Evolutionary conservation across 108 stramenopile species (phyloP), one percentile per base, ranked within the genome.

Genomic region (Cyclotella sp.): DNA sequence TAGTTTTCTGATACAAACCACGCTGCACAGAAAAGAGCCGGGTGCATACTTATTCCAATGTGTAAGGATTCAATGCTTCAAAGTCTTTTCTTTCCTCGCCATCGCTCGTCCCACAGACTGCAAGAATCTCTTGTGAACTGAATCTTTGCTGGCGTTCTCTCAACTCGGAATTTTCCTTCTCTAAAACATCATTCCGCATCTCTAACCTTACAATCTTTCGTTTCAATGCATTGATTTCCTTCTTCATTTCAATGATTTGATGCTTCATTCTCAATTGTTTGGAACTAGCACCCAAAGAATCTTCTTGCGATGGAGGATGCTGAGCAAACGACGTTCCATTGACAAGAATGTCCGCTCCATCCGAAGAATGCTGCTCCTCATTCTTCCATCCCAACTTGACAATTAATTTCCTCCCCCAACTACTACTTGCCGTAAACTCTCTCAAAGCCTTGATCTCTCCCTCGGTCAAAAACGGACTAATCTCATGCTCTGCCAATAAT

Each of bases 341-440:
- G 43, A 64, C 11, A 34, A 26, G 26, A 19, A 7, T 29, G 41
- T 41, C 47, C 74, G 22, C 52, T 22, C 39, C 30, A 19, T 30
- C 24, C 2, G 24, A 4, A 13, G 13, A 22, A 13, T 51, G 49
- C 49, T 51, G 16, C n/a, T 19, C 49, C 16, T 8, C 49, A 51
- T 46, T 53, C 26, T 65, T 66, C 70, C 64, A 79, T 28, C 70
- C 70, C 47, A 57, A 49, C 16, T 66, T 64, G 27, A 51, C 45
- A 29, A 57, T 22, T 8, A 79, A 49, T 60, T 79, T 79, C 40
- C 78, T 65, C 34, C 78, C 78, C 78, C 78, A 79, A 49, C 63
- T 60, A 13, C 43, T 19, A 52, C 78, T 79, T 15, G 69, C 69
- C 16, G 70, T 72, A 45, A 79, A 79, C 18, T 79, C 78, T 49